Base-by-base conservation (phyloP, 2,329 filamentous ascomycete species). In the Colletotrichum cordylinicola region DNA sequence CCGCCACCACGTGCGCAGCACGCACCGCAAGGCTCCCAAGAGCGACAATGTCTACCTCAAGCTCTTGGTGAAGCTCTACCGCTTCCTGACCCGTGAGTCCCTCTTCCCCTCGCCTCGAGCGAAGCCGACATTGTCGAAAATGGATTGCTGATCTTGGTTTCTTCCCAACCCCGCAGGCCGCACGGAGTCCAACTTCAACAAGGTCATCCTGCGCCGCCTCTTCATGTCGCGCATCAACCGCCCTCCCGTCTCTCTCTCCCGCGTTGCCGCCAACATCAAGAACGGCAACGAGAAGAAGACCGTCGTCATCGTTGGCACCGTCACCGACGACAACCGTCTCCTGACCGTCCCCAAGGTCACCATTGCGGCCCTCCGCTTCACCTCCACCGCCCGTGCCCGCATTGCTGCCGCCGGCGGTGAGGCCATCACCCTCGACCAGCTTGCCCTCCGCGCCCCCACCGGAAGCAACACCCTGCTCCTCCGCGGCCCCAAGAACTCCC, bases 191-290 rank as follows among this genome's bases (percentile, higher is more conserved):
- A 92, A 92, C 90, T 99, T 99, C 95, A 99, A 99, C 94, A 98
- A 98, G 92, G 95, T 97, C 84, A 93, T 99, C 86, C 95, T 99
- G 84, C 96, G 96, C 87, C 95, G 97, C 85, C 94, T 99, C 78
- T 98, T 98, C 87, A 98, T 97, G 95, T 98, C 96, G 88, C 95
- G 96, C 89, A 98, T 98, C 90, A 98, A 98, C 94, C 94, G 96
- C 83, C 95, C 95, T 78, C 96, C 97, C 80, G 93, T 99, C 84
- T 98, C 96, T 78, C 91, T 99, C 84, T 98, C 96, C 81, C 95
- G 96, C 88, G 95, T 98, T 85, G 93, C 90, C 80, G 87, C 89
- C 85, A 94, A 94, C 88, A 88, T 91, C 83, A 88, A 88, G 85
- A 91, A 93, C 83, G 89, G 89, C 80, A 88, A 89, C 79, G 91